Evolutionary conservation across 345 rosid genomes (phyloP), one percentile per base, ranked within the genome.

Genomic region (Noccaea bulbosa): DNA sequence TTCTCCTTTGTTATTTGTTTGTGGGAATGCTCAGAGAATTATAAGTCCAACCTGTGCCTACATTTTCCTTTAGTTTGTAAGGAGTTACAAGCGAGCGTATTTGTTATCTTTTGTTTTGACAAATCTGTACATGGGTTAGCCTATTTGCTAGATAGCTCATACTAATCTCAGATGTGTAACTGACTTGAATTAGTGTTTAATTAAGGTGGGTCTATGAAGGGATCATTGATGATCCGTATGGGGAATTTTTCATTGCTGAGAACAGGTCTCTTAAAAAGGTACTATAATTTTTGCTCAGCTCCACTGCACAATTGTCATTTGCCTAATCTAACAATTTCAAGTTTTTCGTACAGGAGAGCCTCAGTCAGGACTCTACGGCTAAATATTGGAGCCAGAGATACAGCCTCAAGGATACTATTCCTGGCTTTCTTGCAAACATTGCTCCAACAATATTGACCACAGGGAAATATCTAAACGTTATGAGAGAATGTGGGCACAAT

Each of bases 121-220:
- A 35, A 22, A 48, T 49, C 45, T 57, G 53, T 24, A 45, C 56
- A 16, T 54, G 24, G 62, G 48, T 39, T 49, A 40, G 10, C 62
- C 52, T 62, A 45, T 62, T 73, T 69, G 50, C 44, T 10, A 17
- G 47, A 41, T 38, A 33, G 14, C 39, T 51, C 52, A 69, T 59
- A 32, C 6, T 67, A 72, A 32, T 39, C 43, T 46, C 41, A 50
- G 68, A 68, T 35, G 46, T 12, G 51, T 65, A 68, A 55, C 70
- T 68, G 62, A 38, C 77, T 74, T 27, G 17, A 48, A 43, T 62
- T 67, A 57, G 50, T 78, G 66, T 67, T 53, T 62, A 43, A 62
- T 64, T 55, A 67, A 94, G 99, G 89, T 94, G 99, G 99, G 92
- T 94, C 73, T 94, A 94, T 80, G 98, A 94, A 85, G 99, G 99